Conservation (phyloP, 257 asterid species). For the Nyctanthes arbortristis region DNA sequence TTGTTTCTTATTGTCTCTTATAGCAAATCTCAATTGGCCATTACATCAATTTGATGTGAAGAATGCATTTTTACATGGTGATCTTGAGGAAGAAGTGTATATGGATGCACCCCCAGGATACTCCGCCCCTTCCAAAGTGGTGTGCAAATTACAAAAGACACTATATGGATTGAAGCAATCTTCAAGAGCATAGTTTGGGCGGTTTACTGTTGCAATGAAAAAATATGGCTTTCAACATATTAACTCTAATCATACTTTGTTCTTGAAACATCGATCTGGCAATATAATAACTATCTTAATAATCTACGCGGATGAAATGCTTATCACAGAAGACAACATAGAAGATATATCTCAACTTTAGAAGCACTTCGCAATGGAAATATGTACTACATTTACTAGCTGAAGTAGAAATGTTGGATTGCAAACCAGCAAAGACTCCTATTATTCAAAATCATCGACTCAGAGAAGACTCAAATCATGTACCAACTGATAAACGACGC, state of each 20-base stretch:
- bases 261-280: not conserved
- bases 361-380: not conserved
- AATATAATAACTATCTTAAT: not conserved
- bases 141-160: too few species aligned
- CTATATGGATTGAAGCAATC: not conserved
- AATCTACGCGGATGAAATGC: not conserved
- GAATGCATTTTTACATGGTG: not conserved
- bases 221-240: not conserved
- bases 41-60: too few species aligned
- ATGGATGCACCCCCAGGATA: not conserved
- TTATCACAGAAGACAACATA: not conserved
- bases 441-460: constrained; percentile 1
- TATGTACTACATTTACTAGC: not conserved
- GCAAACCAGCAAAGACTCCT: not conserved
- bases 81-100: not conserved
- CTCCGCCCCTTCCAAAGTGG: not conserved
- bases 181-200: not conserved
- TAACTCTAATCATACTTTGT: not conserved
- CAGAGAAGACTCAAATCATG: not conserved
- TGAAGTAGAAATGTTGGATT: not conserved
- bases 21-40: not conserved
- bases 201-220: not conserved
- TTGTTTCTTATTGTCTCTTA: not conserved
- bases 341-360: not conserved
- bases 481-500: not conserved